Evolutionary conservation across 139 green algal species (phyloP).

Genomic region (Yamagishiella unicocca): DNA sequence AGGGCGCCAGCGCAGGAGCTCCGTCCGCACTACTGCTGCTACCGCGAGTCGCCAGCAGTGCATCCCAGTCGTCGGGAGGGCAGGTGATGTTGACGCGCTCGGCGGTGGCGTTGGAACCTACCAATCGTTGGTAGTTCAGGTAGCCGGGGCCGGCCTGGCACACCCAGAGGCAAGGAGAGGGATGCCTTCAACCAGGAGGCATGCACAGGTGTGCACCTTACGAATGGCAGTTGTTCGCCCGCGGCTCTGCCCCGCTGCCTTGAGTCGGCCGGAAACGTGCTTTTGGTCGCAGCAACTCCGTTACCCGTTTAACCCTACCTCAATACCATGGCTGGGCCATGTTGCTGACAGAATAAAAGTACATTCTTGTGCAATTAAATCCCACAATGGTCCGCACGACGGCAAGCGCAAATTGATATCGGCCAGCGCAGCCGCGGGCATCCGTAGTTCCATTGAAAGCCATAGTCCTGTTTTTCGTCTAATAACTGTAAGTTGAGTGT

Average conservation of each 20-base stretch:
- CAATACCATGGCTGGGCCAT: background rate
- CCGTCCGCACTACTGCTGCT: background rate
- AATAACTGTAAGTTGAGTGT: too few relatives aligned
- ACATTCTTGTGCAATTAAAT: background rate
- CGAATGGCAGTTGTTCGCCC: background rate
- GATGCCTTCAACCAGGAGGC: background rate
- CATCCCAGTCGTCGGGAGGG: background rate
- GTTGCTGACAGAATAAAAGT: background rate
- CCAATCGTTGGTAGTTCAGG: background rate
- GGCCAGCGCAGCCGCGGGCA: background rate
- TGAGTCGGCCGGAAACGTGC: background rate
- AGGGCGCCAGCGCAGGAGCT: background rate
- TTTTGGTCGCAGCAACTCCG: background rate
- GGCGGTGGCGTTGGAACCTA: background rate
- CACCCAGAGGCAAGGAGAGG: background rate
- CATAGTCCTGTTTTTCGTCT: background rate
- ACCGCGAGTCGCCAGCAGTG: background rate
- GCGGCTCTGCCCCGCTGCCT: background rate
- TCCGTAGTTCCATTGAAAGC: background rate
- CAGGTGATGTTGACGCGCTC: background rate
- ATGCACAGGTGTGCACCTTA: background rate
- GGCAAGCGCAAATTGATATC: background rate
- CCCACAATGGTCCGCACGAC: background rate
- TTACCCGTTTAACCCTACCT: background rate
- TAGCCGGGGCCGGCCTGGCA: constrained; percentile 5